phyloP scores from a whole-genome alignment of 78 protist species.

The Mastigamoeba balamuthi region DNA sequence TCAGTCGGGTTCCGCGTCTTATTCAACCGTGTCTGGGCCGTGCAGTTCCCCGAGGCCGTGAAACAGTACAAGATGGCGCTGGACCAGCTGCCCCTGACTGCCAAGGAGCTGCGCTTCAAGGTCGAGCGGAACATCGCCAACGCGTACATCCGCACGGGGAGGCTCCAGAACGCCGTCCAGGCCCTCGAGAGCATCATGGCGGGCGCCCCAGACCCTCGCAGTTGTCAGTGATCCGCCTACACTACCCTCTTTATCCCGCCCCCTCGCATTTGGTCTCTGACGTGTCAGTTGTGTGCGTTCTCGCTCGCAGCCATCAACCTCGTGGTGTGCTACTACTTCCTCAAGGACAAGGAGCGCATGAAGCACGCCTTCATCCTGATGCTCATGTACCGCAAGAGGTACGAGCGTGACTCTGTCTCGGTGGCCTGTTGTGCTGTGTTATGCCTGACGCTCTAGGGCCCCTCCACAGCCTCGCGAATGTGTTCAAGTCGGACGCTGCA shows the following conservation, averaged over 20 bases:
- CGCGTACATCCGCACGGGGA: conserved; percentile 52
- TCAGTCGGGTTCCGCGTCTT: too few relatives aligned
- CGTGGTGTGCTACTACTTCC: conserved; percentile 59
- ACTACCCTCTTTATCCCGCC: background rate
- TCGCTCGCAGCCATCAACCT: conserved; percentile 46
- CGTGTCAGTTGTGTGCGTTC: too few relatives aligned
- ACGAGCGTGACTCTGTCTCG: too few relatives aligned
- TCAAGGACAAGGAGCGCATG: conserved; percentile 34
- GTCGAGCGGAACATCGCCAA: conserved; percentile 66
- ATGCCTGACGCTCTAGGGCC: too few relatives aligned
- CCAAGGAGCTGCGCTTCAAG: conserved; percentile 9
- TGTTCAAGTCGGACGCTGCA: too few relatives aligned
- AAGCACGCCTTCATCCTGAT: background rate
- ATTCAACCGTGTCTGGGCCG: too few relatives aligned
- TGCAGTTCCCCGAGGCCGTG: conserved; percentile 63
- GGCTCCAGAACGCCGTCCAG: conserved; percentile 57
- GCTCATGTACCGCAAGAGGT: background rate
- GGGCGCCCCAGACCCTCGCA: conserved; percentile 19
- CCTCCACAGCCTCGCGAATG: too few relatives aligned
- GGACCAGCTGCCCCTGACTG: conserved; percentile 54
- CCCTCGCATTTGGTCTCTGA: background rate
- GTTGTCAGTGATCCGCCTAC: background rate
- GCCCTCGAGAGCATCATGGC: conserved; percentile 39
- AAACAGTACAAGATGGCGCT: conserved; percentile 74
- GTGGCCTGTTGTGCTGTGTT: too few relatives aligned